Percentiles rank a stretch among this genome's conserved stretches.
Conservation (phyloP, 345 rosid genomes). For the Arabis hirsuta region DNA sequence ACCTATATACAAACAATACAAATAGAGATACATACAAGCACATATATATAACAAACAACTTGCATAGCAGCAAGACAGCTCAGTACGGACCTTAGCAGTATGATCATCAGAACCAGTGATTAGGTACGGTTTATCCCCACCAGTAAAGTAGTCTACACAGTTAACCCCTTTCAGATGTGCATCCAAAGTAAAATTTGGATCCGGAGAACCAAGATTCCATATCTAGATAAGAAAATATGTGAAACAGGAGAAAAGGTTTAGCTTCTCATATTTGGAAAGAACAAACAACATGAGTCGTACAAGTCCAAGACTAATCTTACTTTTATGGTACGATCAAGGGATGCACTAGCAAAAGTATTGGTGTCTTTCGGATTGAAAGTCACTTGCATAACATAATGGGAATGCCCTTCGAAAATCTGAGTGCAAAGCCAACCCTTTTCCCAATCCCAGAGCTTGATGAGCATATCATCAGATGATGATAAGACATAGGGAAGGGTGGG, state of each 20-base stretch:
- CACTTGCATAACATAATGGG: constrained; percentile 93
- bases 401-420: constrained; percentile 79
- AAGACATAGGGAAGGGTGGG: constrained; percentile 72
- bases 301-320: constrained; percentile 42
- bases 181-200: constrained; percentile 72
- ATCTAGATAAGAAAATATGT: constrained; percentile 54
- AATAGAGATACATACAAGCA: constrained; percentile 27
- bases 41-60: constrained; percentile 21
- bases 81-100: constrained; percentile 75
- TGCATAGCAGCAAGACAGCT: constrained; percentile 23
- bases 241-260: constrained; percentile 10
- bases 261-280: constrained; percentile 12
- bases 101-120: constrained; percentile 93
- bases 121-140: constrained; percentile 72
- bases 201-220: constrained; percentile 89
- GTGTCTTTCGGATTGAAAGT: constrained; percentile 82
- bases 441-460: constrained; percentile 93
- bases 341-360: constrained; percentile 81
- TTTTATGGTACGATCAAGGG: constrained; percentile 80
- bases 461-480: constrained; percentile 83
- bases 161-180: constrained; percentile 90
- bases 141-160: constrained; percentile 78
- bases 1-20: constrained; percentile 24
- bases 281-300: constrained; percentile 1
- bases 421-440: constrained; percentile 79